These are phyloP conservation scores for Amanita brunnescens DNA, from an alignment of 768 basidiomycete species.

Conservation along the genomic window DNA sequence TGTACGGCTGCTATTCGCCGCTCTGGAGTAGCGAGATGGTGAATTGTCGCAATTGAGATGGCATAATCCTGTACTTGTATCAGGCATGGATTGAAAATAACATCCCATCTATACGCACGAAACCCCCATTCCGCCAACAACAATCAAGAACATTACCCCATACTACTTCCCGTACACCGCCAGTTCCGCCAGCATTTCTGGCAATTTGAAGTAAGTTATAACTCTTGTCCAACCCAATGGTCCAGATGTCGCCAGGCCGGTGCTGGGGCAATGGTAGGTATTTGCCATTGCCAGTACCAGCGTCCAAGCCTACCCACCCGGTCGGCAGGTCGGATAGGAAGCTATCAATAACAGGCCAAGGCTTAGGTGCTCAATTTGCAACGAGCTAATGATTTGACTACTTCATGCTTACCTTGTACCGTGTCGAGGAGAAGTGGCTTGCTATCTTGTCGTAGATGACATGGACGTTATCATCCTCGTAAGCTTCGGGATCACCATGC, in stretches of 20 bases:
- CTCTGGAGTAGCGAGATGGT: constrained; percentile 79
- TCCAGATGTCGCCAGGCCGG: constrained; percentile 52
- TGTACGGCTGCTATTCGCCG: constrained; percentile 68
- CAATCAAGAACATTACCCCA: constrained; percentile 68
- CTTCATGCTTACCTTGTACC: constrained; percentile 59
- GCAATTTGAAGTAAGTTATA: constrained; percentile 72
- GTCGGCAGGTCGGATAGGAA: constrained; percentile 67
- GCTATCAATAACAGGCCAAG: constrained; percentile 79
- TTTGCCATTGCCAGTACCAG: constrained; percentile 97
- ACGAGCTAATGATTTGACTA: background rate
- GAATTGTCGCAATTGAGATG: constrained; percentile 96
- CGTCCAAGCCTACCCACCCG: constrained; percentile 85
- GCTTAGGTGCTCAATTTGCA: constrained; percentile 24
- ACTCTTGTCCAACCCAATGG: constrained; percentile 82
- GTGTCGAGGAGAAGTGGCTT: constrained; percentile 77
- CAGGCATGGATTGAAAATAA: background rate
- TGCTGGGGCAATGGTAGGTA: constrained; percentile 75
- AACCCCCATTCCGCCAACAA: constrained; percentile 69
- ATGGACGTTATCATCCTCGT: constrained; percentile 76
- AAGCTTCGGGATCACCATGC: constrained; percentile 41
- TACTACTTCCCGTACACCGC: constrained; percentile 58
- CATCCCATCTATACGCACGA: constrained; percentile 42
- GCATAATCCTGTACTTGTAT: constrained; percentile 68
- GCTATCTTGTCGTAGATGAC: constrained; percentile 81
- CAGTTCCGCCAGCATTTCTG: constrained; percentile 42